These are phyloP conservation scores for Mycena filopes DNA, from an alignment of 768 basidiomycete genomes.

Conservation along the genomic window DNA sequence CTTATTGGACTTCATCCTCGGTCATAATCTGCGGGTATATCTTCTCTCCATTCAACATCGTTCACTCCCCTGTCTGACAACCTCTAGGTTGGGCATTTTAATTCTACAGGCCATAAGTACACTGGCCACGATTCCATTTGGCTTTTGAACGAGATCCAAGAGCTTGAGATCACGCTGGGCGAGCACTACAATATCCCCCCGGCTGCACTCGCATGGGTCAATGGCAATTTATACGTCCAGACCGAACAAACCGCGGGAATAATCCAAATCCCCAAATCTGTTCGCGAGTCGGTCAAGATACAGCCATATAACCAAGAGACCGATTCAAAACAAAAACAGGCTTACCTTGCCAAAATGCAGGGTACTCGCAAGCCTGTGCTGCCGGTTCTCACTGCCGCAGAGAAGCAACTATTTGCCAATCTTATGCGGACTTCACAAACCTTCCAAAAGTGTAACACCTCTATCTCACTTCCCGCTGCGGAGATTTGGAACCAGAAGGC, in stretches of 20 bases:
- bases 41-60: background rate
- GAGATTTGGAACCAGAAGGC: constrained; percentile 12
- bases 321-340: constrained; percentile 17
- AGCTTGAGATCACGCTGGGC: constrained; percentile 15
- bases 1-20: constrained; percentile 4
- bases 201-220: constrained; percentile 19
- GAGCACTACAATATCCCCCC: background rate
- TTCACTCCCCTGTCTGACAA: background rate
- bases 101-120: constrained; percentile 13
- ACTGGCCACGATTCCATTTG: constrained; percentile 11
- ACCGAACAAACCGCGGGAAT: constrained; percentile 16
- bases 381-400: constrained; percentile 36
- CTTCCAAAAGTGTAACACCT: constrained; percentile 4
- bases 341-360: constrained; percentile 33
- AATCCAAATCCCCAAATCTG: constrained; percentile 17
- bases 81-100: constrained; percentile 18
- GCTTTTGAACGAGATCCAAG: constrained; percentile 13
- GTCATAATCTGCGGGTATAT: constrained; percentile 15
- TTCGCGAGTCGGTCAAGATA: constrained; percentile 14
- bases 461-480: background rate
- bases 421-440: constrained; percentile 30
- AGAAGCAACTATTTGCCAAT: constrained; percentile 35
- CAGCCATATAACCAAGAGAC: constrained; percentile 9
- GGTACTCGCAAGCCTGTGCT: constrained; percentile 38
- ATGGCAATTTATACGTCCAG: constrained; percentile 24